Conservation (phyloP, 2,329 filamentous ascomycete species). For the Colletotrichum gloeosporioides region DNA sequence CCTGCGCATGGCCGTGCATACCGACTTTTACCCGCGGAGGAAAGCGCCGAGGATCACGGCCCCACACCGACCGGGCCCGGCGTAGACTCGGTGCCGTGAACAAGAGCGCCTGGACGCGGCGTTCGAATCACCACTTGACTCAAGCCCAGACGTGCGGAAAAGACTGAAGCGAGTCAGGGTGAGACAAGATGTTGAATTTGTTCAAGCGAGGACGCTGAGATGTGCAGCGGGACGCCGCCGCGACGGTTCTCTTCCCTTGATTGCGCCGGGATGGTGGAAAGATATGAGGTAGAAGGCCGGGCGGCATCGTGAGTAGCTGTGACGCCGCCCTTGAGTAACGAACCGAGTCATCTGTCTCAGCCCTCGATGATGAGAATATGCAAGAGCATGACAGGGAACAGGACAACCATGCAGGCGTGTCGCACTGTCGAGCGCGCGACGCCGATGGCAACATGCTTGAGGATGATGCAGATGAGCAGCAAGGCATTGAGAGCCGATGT, state of each 20-base stretch:
- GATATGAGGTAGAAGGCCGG: not conserved
- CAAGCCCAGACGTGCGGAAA: not conserved
- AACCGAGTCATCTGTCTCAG: slow-evolving; percentile 1
- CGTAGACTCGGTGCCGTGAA: not conserved
- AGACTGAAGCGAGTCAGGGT: not conserved
- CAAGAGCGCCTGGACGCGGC: not conserved
- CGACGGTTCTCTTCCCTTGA: not conserved
- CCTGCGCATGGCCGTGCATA: not conserved
- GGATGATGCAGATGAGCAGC: slow-evolving; percentile 12
- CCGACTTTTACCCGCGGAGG: not conserved
- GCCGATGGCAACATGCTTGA: slow-evolving; percentile 12
- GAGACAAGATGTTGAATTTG: not conserved
- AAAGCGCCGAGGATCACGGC: not conserved
- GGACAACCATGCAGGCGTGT: not conserved
- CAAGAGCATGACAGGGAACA: slow-evolving; percentile 16
- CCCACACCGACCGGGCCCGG: not conserved
- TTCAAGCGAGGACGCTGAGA: not conserved
- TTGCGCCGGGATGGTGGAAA: not conserved
- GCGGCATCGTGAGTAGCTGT: not conserved
- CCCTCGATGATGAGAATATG: slow-evolving; percentile 10
- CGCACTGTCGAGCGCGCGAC: not conserved
- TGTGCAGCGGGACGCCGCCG: not conserved
- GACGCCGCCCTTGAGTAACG: not conserved
- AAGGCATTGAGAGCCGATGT: slow-evolving; percentile 6
- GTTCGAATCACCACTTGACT: not conserved